Percentiles rank a stretch among this genome's conserved stretches.
These are phyloP conservation scores for Monilinia aucupariae DNA, from an alignment of 2,329 filamentous ascomycete species.

Conservation along the genomic window DNA sequence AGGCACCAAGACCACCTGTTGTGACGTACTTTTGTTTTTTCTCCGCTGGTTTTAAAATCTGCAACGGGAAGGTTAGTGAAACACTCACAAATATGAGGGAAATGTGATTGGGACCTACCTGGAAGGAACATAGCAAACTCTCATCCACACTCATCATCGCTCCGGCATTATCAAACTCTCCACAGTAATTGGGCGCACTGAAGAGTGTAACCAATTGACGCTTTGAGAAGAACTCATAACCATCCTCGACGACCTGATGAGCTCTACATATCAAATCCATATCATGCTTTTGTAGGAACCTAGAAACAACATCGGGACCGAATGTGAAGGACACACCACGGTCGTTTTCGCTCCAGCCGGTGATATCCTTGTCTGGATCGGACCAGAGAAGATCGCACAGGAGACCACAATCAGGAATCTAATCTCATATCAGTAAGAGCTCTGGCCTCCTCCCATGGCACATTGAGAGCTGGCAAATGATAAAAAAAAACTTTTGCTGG, in stretches of 20 bases:
- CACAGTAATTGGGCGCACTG: constrained; percentile 97
- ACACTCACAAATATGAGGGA: neutral
- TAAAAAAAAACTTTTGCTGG: constrained; percentile 18
- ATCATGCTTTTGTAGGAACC: constrained; percentile 98
- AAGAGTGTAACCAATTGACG: constrained; percentile 95
- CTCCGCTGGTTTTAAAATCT: constrained; percentile 99
- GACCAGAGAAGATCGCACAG: constrained; percentile 98
- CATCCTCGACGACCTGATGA: constrained; percentile 97
- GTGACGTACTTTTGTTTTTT: constrained; percentile 99
- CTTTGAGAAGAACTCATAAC: constrained; percentile 99
- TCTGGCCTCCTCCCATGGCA: constrained; percentile 31
- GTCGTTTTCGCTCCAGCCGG: constrained; percentile 98
- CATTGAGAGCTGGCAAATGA: constrained; percentile 28
- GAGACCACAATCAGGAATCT: constrained; percentile 97
- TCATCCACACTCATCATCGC: constrained; percentile 99
- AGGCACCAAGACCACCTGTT: constrained; percentile 58
- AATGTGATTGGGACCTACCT: constrained; percentile 50
- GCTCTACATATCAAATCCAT: constrained; percentile 99
- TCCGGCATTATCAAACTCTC: constrained; percentile 98
- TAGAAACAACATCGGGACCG: constrained; percentile 91
- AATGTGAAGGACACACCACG: constrained; percentile 98
- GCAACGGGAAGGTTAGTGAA: constrained; percentile 21
- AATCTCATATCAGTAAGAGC: constrained; percentile 35
- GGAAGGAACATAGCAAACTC: constrained; percentile 97
- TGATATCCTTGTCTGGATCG: constrained; percentile 98